phyloP scores from a whole-genome alignment of 345 rosid genomes.

The Euphorbia tirucalli region DNA sequence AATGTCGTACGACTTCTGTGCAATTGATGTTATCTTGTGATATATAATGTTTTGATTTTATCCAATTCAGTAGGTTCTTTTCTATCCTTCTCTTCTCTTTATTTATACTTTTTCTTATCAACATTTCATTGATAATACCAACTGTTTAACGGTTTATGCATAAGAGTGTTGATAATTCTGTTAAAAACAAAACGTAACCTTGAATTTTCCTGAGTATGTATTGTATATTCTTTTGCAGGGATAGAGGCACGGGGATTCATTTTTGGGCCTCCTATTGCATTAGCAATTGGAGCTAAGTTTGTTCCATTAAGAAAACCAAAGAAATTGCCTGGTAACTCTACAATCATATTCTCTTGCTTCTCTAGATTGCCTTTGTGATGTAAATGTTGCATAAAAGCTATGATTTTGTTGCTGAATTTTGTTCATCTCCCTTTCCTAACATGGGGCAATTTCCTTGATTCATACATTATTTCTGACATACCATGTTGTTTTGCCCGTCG shows the following conservation, averaged over 20 bases:
- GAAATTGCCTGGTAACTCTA: conserved; percentile 74
- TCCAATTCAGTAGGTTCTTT: too few species aligned
- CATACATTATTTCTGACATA: background rate
- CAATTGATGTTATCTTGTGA: background rate
- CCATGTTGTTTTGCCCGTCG: too few species aligned
- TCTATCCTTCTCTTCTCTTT: background rate
- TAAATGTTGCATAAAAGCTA: background rate
- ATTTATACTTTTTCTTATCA: too few species aligned
- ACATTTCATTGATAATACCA: background rate
- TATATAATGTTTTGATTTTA: too few species aligned
- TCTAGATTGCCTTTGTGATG: background rate
- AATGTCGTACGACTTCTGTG: background rate
- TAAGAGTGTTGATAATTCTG: background rate
- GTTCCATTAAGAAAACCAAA: conserved; percentile 90
- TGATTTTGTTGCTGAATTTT: background rate
- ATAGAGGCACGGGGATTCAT: conserved; percentile 96
- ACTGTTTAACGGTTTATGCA: background rate
- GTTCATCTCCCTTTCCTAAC: background rate
- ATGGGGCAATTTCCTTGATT: too few species aligned
- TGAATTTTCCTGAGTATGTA: background rate
- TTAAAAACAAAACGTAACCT: background rate
- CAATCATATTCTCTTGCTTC: background rate
- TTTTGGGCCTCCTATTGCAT: conserved; percentile 92
- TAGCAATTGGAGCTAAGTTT: conserved; percentile 97
- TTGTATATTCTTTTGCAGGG: conserved; percentile 43